Base-by-base conservation (phyloP, 129 eudicot species). In the Chrysanthemum makinoi region DNA sequence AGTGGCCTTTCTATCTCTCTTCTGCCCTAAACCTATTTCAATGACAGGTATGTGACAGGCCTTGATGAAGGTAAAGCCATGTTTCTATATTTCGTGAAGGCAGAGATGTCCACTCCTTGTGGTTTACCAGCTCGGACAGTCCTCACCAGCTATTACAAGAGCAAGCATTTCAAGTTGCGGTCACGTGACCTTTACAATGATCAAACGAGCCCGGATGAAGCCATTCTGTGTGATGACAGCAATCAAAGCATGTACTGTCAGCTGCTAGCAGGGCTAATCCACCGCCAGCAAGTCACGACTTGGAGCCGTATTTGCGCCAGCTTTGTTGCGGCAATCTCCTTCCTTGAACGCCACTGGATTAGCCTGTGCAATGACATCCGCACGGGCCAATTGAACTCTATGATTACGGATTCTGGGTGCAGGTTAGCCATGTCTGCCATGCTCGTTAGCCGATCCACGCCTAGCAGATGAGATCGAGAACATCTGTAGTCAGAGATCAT, bases 231-330 rank as follows among this genome's bases (percentile, higher is more conserved):
- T 78, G 67, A 74, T 4, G 94, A 91, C 82, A 80, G 84, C 82
- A 71, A 84, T 73, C 96, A 91, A 73, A 91, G 98, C 96, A 91
- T 91, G 98, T 91, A 91, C 74, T 86, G 93, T 69, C 97, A 91
- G 73, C 63, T 91, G 46, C 73, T 91, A 50, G 86, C 90, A n/a
- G 97, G 97, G 9, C 87, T 91, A 26, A 35, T 84, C 57, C 86
- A 84, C 79, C 96, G 91, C 59, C 82, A 60, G 73, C 82, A 82
- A 43, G 98, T 91, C 84, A 84, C 84, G 98, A 10, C 87, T 91
- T 12, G 98, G 98, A 39, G 96, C 98, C 4, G 94, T 91, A 53
- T 91, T 91, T 64, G 98, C 98, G 24, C 86, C 98, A 0, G 98
- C 94, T 35, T 71, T 91, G 20, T 83, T 91, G 62, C 91, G 95